Evolutionary conservation across 148 eudicot species (phyloP).

Genomic region (Rhododendron henanense): DNA sequence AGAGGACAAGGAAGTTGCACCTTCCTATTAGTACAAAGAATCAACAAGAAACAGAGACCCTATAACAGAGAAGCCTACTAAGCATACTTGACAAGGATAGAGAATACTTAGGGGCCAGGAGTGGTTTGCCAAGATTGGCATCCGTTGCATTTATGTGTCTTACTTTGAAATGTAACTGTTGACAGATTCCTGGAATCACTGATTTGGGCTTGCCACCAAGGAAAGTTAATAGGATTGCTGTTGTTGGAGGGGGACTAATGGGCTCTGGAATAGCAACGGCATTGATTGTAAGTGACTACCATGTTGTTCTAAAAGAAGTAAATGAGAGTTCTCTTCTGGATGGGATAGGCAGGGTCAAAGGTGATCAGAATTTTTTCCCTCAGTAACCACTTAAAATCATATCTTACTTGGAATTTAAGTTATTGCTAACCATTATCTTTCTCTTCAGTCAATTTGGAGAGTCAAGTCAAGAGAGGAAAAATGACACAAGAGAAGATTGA

Average conservation of each 20-base stretch:
- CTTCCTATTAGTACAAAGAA: not conserved
- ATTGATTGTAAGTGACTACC: constrained; percentile 53
- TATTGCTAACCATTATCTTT: not conserved
- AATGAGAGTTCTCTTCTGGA: constrained; percentile 57
- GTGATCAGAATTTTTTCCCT: constrained; percentile 24
- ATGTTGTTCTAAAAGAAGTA: constrained; percentile 79
- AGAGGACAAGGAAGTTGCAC: not conserved
- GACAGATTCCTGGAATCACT: constrained; percentile 78
- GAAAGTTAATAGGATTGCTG: constrained; percentile 61
- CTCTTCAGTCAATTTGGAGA: constrained; percentile 62
- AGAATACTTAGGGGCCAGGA: not conserved
- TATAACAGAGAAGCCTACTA: not conserved
- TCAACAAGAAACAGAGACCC: not conserved
- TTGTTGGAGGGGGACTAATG: constrained; percentile 87
- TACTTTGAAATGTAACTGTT: not conserved
- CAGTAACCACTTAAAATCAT: not conserved
- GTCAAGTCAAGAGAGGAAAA: constrained; percentile 70
- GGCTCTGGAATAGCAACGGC: constrained; percentile 90
- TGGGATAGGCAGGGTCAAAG: constrained; percentile 71
- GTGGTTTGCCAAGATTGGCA: not conserved
- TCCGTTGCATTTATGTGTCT: not conserved
- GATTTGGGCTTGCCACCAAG: constrained; percentile 70
- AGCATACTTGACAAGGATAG: not conserved
- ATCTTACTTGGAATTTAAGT: not conserved
- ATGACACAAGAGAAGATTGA: constrained; percentile 65